Evolutionary conservation across 257 asterid species (phyloP).

Genomic region (Jasminum sambac): DNA sequence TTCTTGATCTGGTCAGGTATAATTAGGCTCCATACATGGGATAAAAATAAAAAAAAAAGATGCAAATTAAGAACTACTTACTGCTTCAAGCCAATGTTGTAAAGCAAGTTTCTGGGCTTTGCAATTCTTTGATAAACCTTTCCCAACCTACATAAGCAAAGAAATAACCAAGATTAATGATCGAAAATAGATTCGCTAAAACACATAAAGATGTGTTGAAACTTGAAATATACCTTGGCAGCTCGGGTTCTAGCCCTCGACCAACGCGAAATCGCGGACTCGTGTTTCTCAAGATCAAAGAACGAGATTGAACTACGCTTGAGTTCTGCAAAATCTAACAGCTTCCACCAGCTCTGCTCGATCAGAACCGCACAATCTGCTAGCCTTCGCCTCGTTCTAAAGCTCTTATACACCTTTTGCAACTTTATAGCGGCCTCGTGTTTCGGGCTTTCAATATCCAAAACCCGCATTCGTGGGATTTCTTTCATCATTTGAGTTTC

Average conservation of each 20-base stretch:
- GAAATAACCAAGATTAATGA: not conserved
- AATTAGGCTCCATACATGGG: not conserved
- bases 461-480: constrained; percentile 22
- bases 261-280: constrained; percentile 62
- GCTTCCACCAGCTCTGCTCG: constrained; percentile 68
- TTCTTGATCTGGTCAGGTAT: not conserved
- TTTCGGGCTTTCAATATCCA: constrained; percentile 32
- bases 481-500: constrained; percentile 16
- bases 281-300: constrained; percentile 48
- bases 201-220: not conserved
- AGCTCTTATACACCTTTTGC: constrained; percentile 62
- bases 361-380: constrained; percentile 74
- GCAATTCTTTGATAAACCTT: constrained; percentile 53
- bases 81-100: constrained; percentile 74
- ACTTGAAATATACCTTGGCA: constrained; percentile 43
- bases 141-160: constrained; percentile 46
- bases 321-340: constrained; percentile 52
- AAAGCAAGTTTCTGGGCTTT: constrained; percentile 64
- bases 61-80: constrained; percentile 27
- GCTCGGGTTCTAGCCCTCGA: constrained; percentile 64
- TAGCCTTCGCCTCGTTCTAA: constrained; percentile 52
- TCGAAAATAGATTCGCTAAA: not conserved
- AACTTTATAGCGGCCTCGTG: constrained; percentile 58
- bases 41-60: not conserved
- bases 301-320: constrained; percentile 57